Evolutionary conservation across 305 asterid genomes (phyloP).

Genomic region (Fraxinus sp.): DNA sequence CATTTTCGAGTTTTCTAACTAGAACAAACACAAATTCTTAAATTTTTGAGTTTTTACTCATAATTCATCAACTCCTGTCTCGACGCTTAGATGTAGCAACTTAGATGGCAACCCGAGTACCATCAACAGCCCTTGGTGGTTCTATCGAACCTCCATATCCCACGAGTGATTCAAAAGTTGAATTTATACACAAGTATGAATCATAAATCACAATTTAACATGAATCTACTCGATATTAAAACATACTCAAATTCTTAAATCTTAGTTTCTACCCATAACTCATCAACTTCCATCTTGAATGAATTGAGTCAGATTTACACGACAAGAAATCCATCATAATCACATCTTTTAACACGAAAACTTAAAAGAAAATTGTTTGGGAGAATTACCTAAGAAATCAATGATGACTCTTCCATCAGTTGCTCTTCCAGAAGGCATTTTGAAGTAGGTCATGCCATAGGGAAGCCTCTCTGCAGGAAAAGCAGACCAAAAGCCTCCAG

Average conservation of each 20-base stretch:
- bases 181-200: too few species aligned
- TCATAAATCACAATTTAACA: not conserved
- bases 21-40: not conserved
- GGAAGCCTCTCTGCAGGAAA: slow-evolving; percentile 61
- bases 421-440: slow-evolving; percentile 65
- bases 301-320: not conserved
- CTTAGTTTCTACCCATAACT: not conserved
- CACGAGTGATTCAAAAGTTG: not conserved
- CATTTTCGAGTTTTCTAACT: not conserved
- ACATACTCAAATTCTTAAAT: too few species aligned
- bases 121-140: not conserved
- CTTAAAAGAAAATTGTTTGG: not conserved
- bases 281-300: not conserved
- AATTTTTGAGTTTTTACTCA: not conserved
- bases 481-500: slow-evolving; percentile 84
- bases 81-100: not conserved
- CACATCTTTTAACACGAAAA: not conserved
- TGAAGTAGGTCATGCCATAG: slow-evolving; percentile 75
- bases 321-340: not conserved
- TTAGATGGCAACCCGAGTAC: not conserved
- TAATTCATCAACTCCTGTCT: not conserved
- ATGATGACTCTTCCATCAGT: slow-evolving; percentile 74
- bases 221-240: not conserved
- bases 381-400: slow-evolving; percentile 69
- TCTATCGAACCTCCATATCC: not conserved